Conservation (phyloP, 352 stramenopile genomes). For the Lagenidium giganteum region DNA sequence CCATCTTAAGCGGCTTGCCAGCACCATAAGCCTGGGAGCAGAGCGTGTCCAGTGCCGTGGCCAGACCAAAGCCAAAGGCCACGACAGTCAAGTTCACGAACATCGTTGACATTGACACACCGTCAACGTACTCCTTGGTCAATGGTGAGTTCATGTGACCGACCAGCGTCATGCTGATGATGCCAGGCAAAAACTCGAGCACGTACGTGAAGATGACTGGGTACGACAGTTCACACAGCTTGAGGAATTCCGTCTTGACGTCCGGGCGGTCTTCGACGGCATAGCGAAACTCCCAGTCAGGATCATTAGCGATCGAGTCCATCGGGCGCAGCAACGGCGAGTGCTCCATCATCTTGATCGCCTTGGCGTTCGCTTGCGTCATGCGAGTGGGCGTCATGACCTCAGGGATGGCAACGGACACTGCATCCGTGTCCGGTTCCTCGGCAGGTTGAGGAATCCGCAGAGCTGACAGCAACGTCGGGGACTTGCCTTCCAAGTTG, state of each 20-base stretch:
- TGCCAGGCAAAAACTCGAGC: constrained; percentile 45
- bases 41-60: constrained; percentile 49
- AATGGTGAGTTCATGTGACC: constrained; percentile 55
- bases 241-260: constrained; percentile 3
- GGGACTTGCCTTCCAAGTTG: no score
- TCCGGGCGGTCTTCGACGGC: no score
- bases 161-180: constrained; percentile 50
- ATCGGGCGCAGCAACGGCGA: no score
- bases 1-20: constrained; percentile 55
- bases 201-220: constrained; percentile 22
- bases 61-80: constrained; percentile 42
- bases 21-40: constrained; percentile 62
- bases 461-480: no score
- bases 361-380: no score
- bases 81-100: constrained; percentile 72
- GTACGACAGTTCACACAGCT: background rate
- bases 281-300: no score
- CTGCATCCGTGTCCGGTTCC: no score
- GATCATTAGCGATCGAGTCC: no score
- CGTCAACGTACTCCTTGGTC: constrained; percentile 55
- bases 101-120: constrained; percentile 45
- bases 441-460: no score
- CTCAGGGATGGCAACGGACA: no score
- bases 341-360: no score
- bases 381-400: no score